Conservation (phyloP, 2,329 filamentous ascomycete species). For the Elsinoe batatas region DNA sequence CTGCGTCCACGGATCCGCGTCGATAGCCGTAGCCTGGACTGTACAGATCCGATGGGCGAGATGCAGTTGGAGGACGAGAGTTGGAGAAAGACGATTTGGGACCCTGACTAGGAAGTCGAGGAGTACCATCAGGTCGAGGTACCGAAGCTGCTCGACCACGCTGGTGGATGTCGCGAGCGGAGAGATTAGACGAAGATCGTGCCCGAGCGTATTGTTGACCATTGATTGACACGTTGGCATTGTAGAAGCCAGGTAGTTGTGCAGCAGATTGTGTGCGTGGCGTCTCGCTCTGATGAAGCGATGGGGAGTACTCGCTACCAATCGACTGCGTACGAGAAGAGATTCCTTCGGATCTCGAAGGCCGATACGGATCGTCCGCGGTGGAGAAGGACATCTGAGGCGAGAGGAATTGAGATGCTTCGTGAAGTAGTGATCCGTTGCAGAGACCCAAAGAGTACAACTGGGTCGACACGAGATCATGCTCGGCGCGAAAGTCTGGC, state of each 20-base stretch:
- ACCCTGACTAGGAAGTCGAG: conserved; percentile 23
- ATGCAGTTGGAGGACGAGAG: conserved; percentile 28
- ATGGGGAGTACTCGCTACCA: conserved; percentile 16
- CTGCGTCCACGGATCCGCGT: conserved; percentile 17
- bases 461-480: conserved; percentile 62
- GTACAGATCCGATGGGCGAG: conserved; percentile 17
- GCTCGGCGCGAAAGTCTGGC: conserved; percentile 68
- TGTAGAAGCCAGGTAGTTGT: not conserved
- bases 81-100: conserved; percentile 35
- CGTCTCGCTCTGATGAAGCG: conserved; percentile 13
- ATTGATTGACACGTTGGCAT: conserved; percentile 8
- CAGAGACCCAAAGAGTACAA: conserved; percentile 64
- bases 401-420: conserved; percentile 51
- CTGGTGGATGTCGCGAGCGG: conserved; percentile 16
- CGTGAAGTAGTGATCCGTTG: conserved; percentile 57
- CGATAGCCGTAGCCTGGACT: conserved; percentile 16
- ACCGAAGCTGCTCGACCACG: conserved; percentile 21
- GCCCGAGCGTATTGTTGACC: not conserved
- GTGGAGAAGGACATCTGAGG: conserved; percentile 35
- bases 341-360: conserved; percentile 12
- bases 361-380: conserved; percentile 23
- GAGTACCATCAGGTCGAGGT: conserved; percentile 13
- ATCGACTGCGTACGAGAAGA: conserved; percentile 15
- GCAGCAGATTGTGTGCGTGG: not conserved
- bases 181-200: conserved; percentile 6